Evolutionary conservation across 768 basidiomycete species (phyloP).

Genomic region (Cyclocybe cylindracea): DNA sequence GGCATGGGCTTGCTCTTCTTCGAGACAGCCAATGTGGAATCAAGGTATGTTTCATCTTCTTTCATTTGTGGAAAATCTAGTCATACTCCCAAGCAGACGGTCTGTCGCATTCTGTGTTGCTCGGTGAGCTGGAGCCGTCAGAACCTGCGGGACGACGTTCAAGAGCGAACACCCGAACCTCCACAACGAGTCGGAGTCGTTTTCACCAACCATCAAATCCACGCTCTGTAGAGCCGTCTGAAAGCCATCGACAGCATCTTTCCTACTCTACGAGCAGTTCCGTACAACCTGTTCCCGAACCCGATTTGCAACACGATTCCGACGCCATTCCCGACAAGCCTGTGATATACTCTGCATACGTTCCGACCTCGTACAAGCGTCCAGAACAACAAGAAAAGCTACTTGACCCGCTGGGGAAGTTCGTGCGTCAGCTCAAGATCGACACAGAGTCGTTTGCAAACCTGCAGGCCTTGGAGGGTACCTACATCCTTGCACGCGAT

Average conservation of each 20-base stretch:
- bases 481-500: no score
- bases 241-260: not conserved
- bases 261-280: conserved; percentile 4
- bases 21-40: conserved; percentile 49
- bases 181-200: conserved; percentile 15
- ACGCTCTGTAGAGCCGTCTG: not conserved
- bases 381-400: no score
- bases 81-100: conserved; percentile 24
- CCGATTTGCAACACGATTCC: no score
- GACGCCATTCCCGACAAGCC: no score
- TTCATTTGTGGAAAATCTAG: not conserved
- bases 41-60: conserved; percentile 35
- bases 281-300: not conserved
- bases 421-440: no score
- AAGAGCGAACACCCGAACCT: not conserved
- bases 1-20: conserved; percentile 46
- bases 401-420: no score
- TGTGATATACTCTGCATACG: no score
- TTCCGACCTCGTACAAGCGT: no score
- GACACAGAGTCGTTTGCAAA: no score
- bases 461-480: no score
- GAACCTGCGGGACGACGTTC: not conserved
- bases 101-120: conserved; percentile 35
- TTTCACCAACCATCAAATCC: not conserved
- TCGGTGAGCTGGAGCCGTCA: conserved; percentile 30